A percentile compares a stretch with the other conserved stretches of the same genome.
These are phyloP conservation scores for Schwanniomyces polymorphus DNA, from an alignment of 805 yeast genomes.

Conservation along the genomic window DNA sequence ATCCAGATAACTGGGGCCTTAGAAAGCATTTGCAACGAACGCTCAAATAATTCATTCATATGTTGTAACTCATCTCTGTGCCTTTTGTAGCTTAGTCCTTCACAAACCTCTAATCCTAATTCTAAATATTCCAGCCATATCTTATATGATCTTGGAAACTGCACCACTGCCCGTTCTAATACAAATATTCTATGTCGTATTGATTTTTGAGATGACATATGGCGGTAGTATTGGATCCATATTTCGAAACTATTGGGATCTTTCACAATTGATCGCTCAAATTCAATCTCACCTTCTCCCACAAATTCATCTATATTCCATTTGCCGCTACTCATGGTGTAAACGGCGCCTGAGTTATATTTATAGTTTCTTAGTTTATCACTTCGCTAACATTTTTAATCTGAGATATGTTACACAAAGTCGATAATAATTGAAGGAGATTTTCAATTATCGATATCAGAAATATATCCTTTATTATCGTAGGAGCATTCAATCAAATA, in stretches of 20 bases:
- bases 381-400: neutral
- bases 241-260: constrained; percentile 28
- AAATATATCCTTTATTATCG: constrained; percentile 1
- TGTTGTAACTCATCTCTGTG: constrained; percentile 27
- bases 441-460: neutral
- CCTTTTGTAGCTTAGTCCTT: constrained; percentile 23
- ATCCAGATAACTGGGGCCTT: constrained; percentile 55
- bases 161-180: constrained; percentile 50
- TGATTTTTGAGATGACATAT: constrained; percentile 22
- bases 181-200: constrained; percentile 44
- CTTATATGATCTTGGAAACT: constrained; percentile 46
- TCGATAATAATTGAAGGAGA: neutral
- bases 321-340: neutral
- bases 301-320: constrained; percentile 16
- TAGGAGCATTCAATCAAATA: neutral
- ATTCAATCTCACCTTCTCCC: constrained; percentile 26
- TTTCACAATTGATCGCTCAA: constrained; percentile 35
- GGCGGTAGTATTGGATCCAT: constrained; percentile 49
- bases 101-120: constrained; percentile 31
- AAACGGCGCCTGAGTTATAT: neutral
- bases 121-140: constrained; percentile 56
- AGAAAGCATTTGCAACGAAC: constrained; percentile 41
- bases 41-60: constrained; percentile 47
- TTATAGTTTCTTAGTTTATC: neutral
- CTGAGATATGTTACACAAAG: neutral